A percentile compares a stretch with the other conserved stretches of the same genome.
These are phyloP conservation scores for Aspergillus texensis DNA, from an alignment of 2,329 filamentous ascomycete species.

Conservation along the genomic window DNA sequence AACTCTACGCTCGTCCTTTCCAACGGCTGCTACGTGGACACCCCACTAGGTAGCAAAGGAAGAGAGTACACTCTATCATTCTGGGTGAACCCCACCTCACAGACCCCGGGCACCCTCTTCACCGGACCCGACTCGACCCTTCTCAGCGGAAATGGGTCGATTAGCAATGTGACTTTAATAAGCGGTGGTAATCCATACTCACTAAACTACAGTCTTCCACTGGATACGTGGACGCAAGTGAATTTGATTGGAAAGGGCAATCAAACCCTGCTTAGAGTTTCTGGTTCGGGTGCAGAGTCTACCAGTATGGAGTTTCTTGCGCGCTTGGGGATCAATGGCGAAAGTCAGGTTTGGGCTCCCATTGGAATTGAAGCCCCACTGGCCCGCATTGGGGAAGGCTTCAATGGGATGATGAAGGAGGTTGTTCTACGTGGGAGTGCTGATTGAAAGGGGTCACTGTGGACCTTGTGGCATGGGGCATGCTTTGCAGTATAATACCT, in stretches of 20 bases:
- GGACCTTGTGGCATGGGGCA: not conserved
- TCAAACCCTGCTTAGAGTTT: not conserved
- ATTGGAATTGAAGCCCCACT: not conserved
- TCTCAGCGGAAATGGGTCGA: constrained; percentile 33
- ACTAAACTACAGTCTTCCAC: constrained; percentile 45
- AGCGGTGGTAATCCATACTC: constrained; percentile 43
- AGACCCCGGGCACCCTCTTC: constrained; percentile 45
- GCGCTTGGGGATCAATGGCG: not conserved
- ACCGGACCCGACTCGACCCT: constrained; percentile 49
- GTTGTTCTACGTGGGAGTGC: not conserved
- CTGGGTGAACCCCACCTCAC: constrained; percentile 38
- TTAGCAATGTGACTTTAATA: constrained; percentile 42
- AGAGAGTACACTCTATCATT: constrained; percentile 58
- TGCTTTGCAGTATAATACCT: not conserved
- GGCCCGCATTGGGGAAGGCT: not conserved
- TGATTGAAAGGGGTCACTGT: not conserved
- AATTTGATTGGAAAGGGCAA: not conserved
- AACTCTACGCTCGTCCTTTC: constrained; percentile 36
- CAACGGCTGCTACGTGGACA: constrained; percentile 47
- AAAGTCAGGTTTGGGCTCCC: not conserved
- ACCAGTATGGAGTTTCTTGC: not conserved
- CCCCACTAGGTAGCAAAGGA: constrained; percentile 56
- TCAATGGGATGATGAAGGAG: not conserved
- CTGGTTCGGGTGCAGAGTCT: not conserved
- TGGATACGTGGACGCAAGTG: constrained; percentile 35